Evolutionary conservation across 345 rosid species (phyloP).

Genomic region (Physaria fendleri): DNA sequence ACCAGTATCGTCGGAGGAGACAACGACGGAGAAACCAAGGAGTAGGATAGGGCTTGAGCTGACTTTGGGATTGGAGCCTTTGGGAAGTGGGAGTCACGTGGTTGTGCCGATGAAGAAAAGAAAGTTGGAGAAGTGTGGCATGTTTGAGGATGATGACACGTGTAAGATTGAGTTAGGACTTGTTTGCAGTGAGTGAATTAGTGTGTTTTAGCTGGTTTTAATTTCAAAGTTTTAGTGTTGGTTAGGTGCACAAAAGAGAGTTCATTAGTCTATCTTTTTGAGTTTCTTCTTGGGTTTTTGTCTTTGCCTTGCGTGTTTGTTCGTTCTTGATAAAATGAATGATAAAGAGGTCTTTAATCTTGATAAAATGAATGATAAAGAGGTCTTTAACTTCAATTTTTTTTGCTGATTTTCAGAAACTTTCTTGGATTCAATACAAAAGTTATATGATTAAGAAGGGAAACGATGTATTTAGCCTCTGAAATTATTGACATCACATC

Average conservation of each 20-base stretch:
- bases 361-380: conserved; percentile 16
- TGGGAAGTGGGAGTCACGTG: conserved; percentile 45
- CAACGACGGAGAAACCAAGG: conserved; percentile 48
- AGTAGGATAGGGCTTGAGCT: conserved; percentile 55
- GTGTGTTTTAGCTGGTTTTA: not conserved
- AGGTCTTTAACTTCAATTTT: too few species aligned
- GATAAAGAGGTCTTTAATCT: conserved; percentile 16
- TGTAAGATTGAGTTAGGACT: conserved; percentile 63
- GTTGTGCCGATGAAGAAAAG: conserved; percentile 72
- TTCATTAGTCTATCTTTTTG: conserved; percentile 2
- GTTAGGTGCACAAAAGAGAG: conserved; percentile 22
- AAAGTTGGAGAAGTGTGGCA: conserved; percentile 34
- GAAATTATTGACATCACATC: too few species aligned
- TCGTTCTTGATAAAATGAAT: conserved; percentile 15
- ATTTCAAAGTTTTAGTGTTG: conserved; percentile 2
- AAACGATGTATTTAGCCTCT: too few species aligned
- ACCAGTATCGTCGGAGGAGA: conserved; percentile 48
- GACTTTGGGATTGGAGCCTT: conserved; percentile 58
- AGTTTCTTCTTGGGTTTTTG: not conserved
- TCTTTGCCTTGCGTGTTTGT: conserved; percentile 3
- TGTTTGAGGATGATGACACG: conserved; percentile 35
- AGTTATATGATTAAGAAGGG: too few species aligned
- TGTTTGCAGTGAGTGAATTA: conserved; percentile 24
- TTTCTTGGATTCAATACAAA: not conserved
- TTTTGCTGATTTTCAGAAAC: not conserved